Evolutionary conservation across 768 basidiomycete species (phyloP), one percentile per base, ranked within the genome.

Genomic region (Pleurotus pulmonarius): DNA sequence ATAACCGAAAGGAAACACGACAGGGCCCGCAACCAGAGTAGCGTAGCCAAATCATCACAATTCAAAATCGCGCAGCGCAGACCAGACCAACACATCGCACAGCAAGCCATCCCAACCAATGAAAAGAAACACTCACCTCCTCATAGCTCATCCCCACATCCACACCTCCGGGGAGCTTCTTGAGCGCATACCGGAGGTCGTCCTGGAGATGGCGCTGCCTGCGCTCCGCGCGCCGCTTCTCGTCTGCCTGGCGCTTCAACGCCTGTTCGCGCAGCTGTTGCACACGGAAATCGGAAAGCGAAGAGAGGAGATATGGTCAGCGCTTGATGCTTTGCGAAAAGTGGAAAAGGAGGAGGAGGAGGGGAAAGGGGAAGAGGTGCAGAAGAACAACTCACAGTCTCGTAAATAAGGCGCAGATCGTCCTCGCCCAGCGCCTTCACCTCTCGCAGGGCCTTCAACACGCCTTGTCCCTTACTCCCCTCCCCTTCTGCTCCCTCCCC

Each of bases 141-240:
- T 98, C 95, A 64, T 88, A 98, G 1, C 87, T 67, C 56, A 86
- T 66, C 25, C 72, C 83, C 48, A 94, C 68, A 60, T 96, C 92
- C 39, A 98, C 70, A 1, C 91, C 82, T 48, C 94, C 91, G 0
- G 90, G 69, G 5, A 96, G 75, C 68, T 96, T 96, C 73, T 91
- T 94, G 61, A 98, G 77, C 0, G 95, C 97, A 72, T 98, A 97
- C 5, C 97, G 87, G 38, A 99, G 77, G 65, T 98, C 97, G 70
- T 99, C 97, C 65, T 97, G 92, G 59, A 93, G 72, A 69, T 96
- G 90, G 24, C 95, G 82, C 57, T 88, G 85, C 64, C 81, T 86
- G 56, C 94, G 81, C 70, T 98, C 97, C 0, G 85, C 73, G 37
- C 93, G 83, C n/a, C 87, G 79, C 68, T 85, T 91, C 69, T 98